Evolutionary conservation across 2,329 filamentous ascomycete genomes (phyloP).

Genomic region (Fusarium sp.): DNA sequence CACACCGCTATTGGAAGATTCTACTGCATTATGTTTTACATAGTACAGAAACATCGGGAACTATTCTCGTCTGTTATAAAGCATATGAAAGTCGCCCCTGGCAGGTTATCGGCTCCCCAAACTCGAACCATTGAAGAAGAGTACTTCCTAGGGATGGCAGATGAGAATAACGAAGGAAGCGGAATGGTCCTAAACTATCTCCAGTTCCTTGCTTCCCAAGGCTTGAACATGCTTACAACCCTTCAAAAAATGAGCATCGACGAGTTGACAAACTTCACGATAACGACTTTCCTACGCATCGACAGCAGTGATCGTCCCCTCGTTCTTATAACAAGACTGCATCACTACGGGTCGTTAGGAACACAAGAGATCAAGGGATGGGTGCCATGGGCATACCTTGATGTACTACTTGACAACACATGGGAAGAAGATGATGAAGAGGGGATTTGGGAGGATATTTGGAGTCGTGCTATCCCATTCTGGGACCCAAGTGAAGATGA

Average conservation of each 20-base stretch:
- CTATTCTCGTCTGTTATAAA: neutral
- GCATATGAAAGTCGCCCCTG: neutral
- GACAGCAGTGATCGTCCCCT: too few species aligned
- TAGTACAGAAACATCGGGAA: neutral
- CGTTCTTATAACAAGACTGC: too few species aligned
- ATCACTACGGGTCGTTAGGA: neutral
- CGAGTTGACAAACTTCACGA: neutral
- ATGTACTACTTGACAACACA: too few species aligned
- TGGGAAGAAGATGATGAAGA: accelerated
- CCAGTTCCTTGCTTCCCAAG: neutral
- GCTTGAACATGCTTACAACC: neutral
- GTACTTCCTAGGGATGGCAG: neutral
- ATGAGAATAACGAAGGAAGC: too few species aligned
- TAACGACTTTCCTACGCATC: neutral
- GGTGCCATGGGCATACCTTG: neutral
- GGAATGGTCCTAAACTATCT: too few species aligned
- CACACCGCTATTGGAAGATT: neutral
- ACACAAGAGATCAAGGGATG: neutral
- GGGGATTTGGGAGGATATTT: neutral
- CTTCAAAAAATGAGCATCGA: neutral
- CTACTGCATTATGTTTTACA: neutral
- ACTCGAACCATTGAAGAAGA: neutral
- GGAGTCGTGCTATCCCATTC: neutral
- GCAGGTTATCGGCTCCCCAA: too few species aligned
- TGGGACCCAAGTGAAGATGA: neutral